Conservation (phyloP, 2,329 filamentous ascomycete genomes). For the Acephala macrosclerotiorum region DNA sequence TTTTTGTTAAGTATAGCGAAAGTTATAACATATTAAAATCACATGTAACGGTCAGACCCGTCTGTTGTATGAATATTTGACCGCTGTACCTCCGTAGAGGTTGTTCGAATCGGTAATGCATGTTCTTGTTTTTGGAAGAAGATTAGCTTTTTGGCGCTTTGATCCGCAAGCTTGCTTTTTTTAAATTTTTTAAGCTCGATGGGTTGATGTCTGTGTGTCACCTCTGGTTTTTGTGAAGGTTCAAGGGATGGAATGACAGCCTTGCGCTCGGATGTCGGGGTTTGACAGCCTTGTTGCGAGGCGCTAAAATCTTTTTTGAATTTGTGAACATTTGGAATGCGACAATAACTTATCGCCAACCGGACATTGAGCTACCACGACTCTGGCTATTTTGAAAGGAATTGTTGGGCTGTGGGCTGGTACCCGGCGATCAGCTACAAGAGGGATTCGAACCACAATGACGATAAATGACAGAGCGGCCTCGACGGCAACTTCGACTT, state of each 20-base stretch:
- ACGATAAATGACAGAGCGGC: slow-evolving; percentile 24
- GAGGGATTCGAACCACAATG: slow-evolving; percentile 30
- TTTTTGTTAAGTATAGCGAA: too few species aligned
- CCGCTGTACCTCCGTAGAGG: too few species aligned
- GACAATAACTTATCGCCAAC: background rate
- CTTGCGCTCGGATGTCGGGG: slow-evolving; percentile 19
- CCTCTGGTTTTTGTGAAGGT: background rate
- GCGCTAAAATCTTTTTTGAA: slow-evolving; percentile 33
- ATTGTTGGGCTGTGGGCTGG: slow-evolving; percentile 42
- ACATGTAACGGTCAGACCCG: too few species aligned
- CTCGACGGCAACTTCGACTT: slow-evolving; percentile 21
- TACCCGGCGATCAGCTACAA: slow-evolving; percentile 33
- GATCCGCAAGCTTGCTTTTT: background rate
- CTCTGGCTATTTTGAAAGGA: slow-evolving; percentile 30
- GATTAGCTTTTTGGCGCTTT: background rate
- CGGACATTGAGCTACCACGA: background rate
- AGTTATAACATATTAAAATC: too few species aligned
- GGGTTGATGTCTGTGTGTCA: background rate
- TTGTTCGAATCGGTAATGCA: too few species aligned
- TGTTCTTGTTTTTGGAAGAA: too few species aligned
- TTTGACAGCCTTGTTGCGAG: slow-evolving; percentile 36
- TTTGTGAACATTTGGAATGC: background rate
- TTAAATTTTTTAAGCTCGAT: background rate
- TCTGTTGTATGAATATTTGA: too few species aligned
- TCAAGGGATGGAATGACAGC: slow-evolving; percentile 20